Base-by-base conservation (phyloP, 257 asterid species). In the Oldenlandia corymbosa region DNA sequence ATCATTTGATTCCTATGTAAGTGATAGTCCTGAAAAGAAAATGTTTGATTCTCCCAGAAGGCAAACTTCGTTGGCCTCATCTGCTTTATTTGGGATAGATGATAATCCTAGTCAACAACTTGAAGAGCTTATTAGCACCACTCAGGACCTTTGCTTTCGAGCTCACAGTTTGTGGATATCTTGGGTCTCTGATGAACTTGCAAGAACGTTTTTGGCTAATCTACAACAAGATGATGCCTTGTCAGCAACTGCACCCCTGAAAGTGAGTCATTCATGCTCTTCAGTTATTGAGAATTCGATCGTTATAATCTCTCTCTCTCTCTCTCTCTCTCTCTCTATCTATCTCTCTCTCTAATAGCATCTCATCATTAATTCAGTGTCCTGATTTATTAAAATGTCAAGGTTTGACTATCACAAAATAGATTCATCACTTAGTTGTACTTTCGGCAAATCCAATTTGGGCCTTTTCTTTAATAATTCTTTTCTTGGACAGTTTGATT, bases 151-250 rank as follows among this genome's bases (percentile, higher is more conserved):
- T 51, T 87, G 88, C 67, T 56, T 83, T 65, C 85, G 88, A 76
- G 95, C 99, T 60, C 89, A 93, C 77, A 79, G 79, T 73, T 78
- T 93, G 72, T 90, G 99, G 99, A 90, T 87, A 77, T 82, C 83
- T 28, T 90, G 96, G 87, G 85, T 93, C 68, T 79, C 90, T 58
- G 83, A 78, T 83, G 97, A 93, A 76, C 93, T 93, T 55, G 80
- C 94, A 45, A 72, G 62, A 50, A 71, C 79, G 61, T 78, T 90
- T 48, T 77, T 88, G 30, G 75, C 71, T 71, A 84, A 81, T 77
- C 88, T 93, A 48, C 74, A 76, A 61, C 85, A 71, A 69, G 99
- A 93, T 72, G 94, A 84, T 74, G 83, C 95, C 77, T 75, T 90
- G 79, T 85, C 94, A 50, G 71, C 96, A 69, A 71, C 88, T 74